A percentile compares a stretch with the other conserved stretches of the same genome.
Evolutionary conservation across 768 basidiomycete genomes (phyloP).

Genomic region (Podaxis sp.): DNA sequence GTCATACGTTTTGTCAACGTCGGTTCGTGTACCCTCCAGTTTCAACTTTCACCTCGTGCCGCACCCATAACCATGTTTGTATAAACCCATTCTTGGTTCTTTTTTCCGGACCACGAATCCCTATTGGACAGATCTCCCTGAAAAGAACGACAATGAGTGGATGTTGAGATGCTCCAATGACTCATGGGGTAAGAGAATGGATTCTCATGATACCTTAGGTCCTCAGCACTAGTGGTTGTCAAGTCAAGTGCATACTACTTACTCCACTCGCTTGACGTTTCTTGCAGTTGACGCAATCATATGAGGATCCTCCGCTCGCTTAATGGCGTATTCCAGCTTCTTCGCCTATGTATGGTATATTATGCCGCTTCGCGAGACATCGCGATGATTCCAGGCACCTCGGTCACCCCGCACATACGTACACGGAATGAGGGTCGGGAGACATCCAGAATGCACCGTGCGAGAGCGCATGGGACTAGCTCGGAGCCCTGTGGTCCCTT

Average conservation of each 20-base stretch:
- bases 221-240: neutral
- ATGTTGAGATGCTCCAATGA: neutral
- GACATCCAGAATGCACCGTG: neutral
- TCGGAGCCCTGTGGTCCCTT: neutral
- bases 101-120: neutral
- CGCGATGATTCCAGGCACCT: neutral
- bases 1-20: neutral
- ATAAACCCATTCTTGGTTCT: neutral
- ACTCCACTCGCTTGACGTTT: neutral
- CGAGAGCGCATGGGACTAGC: too few relatives aligned
- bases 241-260: neutral
- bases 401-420: neutral
- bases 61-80: neutral
- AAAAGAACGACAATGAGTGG: neutral
- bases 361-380: neutral
- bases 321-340: neutral
- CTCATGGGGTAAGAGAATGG: neutral
- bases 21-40: neutral
- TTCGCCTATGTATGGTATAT: neutral
- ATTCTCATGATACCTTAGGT: neutral
- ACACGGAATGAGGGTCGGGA: neutral
- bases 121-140: neutral
- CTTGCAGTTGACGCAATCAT: constrained; percentile 3
- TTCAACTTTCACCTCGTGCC: neutral
- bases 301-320: neutral